A percentile compares a stretch with the other conserved stretches of the same genome.
phyloP scores from a whole-genome alignment of 1,284 basidiomycete genomes.

The Cerrena zonata region DNA sequence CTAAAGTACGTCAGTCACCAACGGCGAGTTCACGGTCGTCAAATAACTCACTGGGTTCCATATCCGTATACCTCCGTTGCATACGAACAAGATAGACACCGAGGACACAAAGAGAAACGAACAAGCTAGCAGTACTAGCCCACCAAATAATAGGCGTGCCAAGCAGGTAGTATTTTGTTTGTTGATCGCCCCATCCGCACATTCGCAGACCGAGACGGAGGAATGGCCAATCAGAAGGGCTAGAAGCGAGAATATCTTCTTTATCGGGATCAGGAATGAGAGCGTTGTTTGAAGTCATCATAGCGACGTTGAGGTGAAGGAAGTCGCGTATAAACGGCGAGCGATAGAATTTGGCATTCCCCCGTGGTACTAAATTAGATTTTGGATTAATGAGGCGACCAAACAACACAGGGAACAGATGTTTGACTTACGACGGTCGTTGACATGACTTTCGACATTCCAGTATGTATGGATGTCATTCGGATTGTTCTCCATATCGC shows the following conservation, averaged over 20 bases:
- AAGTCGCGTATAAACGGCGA: slow-evolving; percentile 96
- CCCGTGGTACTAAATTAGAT: slow-evolving; percentile 65
- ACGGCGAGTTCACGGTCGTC: background rate
- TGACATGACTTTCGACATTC: slow-evolving; percentile 98
- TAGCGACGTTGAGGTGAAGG: slow-evolving; percentile 97
- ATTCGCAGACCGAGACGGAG: slow-evolving; percentile 85
- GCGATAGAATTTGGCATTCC: slow-evolving; percentile 76
- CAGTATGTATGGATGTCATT: slow-evolving; percentile 87
- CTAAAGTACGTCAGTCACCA: slow-evolving; percentile 27
- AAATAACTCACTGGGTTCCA: slow-evolving; percentile 66
- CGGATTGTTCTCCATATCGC: slow-evolving; percentile 83
- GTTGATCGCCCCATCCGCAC: slow-evolving; percentile 91
- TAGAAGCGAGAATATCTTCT: slow-evolving; percentile 91
- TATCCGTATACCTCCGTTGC: slow-evolving; percentile 88
- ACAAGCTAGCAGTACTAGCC: slow-evolving; percentile 68
- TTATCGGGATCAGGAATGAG: slow-evolving; percentile 96
- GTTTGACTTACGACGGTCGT: slow-evolving; percentile 74
- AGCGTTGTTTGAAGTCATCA: slow-evolving; percentile 99
- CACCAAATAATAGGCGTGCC: slow-evolving; percentile 94
- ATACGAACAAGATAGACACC: slow-evolving; percentile 74
- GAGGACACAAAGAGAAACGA: slow-evolving; percentile 50
- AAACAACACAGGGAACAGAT: too few species aligned
- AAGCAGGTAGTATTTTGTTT: slow-evolving; percentile 90
- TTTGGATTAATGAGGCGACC: background rate
- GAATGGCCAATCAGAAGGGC: slow-evolving; percentile 91